These are phyloP conservation scores for Phragmites australis DNA, from an alignment of 176 grass and related monocot genomes.

Conservation along the genomic window DNA sequence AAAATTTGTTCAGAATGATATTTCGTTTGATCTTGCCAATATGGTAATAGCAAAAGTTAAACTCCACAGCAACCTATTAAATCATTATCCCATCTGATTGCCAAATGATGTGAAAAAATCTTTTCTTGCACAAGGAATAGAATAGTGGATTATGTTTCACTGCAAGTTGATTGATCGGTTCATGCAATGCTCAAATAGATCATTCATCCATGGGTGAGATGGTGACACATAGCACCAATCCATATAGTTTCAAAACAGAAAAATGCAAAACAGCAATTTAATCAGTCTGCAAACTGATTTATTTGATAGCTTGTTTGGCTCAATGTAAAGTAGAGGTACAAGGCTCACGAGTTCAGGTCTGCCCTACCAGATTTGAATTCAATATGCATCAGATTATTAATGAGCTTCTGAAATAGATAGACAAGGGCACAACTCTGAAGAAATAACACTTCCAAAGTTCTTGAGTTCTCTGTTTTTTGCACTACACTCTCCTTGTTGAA, in stretches of 20 bases:
- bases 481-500: not conserved
- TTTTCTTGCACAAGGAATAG: not conserved
- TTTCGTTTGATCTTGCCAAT: too few species aligned
- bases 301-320: not conserved
- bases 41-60: too few species aligned
- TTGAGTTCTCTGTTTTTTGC: not conserved
- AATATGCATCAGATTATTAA: not conserved
- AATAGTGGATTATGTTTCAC: not conserved
- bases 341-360: not conserved
- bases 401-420: not conserved
- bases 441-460: not conserved
- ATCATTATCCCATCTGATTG: too few species aligned
- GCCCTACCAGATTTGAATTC: not conserved
- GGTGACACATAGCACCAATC: not conserved
- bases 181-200: slow-evolving; percentile 1
- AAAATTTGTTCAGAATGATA: too few species aligned
- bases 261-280: not conserved
- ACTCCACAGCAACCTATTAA: too few species aligned
- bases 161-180: not conserved
- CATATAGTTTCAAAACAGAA: slow-evolving; percentile 6
- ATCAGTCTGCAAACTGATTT: not conserved
- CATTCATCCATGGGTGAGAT: not conserved
- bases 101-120: not conserved
- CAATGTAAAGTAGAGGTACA: not conserved
- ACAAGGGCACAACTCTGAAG: not conserved